phyloP scores from a whole-genome alignment of 495 filamentous ascomycete species.

The Recurvomyces mirabilis region DNA sequence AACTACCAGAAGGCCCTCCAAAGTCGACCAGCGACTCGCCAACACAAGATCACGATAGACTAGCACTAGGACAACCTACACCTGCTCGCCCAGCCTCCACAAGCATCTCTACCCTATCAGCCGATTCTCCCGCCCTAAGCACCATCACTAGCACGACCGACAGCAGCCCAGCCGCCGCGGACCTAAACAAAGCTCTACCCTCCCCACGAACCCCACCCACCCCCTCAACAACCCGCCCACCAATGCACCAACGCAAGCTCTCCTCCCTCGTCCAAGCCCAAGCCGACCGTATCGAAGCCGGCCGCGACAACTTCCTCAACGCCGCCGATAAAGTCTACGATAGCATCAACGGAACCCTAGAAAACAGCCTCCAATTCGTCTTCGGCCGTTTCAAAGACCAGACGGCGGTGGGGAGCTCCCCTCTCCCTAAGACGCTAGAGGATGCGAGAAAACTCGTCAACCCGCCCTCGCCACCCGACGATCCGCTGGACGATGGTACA shows the following conservation, averaged over 20 bases:
- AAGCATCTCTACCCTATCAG: conserved; percentile 10
- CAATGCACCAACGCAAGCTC: conserved; percentile 48
- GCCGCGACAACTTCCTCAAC: conserved; percentile 62
- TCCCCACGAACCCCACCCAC: conserved; percentile 30
- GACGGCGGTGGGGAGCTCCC: conserved; percentile 28
- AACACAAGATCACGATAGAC: conserved; percentile 32
- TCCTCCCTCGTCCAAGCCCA: conserved; percentile 78
- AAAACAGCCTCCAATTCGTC: conserved; percentile 85
- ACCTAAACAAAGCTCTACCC: conserved; percentile 25
- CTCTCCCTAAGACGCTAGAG: conserved; percentile 75
- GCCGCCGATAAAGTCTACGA: conserved; percentile 86
- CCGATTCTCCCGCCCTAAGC: conserved; percentile 20
- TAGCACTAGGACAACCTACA: background rate
- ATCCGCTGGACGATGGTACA: conserved; percentile 28
- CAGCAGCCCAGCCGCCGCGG: too few relatives aligned
- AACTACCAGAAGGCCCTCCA: conserved; percentile 49
- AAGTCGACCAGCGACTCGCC: conserved; percentile 43
- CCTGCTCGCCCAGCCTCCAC: conserved; percentile 4
- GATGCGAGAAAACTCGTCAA: conserved; percentile 81
- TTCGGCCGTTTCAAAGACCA: conserved; percentile 76
- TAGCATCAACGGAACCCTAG: conserved; percentile 74
- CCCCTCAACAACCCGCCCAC: conserved; percentile 21
- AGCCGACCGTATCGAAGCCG: conserved; percentile 64
- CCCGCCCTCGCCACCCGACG: conserved; percentile 47
- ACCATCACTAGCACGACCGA: too few relatives aligned